Percentiles rank a stretch among this genome's conserved stretches.
These are phyloP conservation scores for Neofusicoccum cordaticola DNA, from an alignment of 2,329 filamentous ascomycete genomes.

Conservation along the genomic window DNA sequence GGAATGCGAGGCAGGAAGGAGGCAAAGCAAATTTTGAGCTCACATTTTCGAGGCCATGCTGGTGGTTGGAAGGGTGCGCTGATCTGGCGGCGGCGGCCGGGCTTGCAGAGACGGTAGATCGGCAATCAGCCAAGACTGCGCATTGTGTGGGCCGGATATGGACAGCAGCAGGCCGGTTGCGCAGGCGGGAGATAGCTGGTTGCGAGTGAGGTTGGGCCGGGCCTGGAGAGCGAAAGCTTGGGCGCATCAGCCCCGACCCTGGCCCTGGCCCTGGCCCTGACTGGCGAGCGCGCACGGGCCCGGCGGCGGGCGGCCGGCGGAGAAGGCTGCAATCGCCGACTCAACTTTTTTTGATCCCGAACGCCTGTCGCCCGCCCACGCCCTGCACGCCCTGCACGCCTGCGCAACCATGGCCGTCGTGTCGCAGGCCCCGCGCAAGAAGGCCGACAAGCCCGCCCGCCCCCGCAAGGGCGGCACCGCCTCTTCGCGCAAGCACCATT, in stretches of 20 bases:
- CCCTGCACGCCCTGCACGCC: neutral
- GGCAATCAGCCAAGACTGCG: neutral
- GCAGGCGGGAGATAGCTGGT: neutral
- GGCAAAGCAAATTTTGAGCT: slow-evolving; percentile 23
- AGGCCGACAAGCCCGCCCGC: slow-evolving; percentile 61
- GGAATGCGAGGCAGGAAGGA: neutral
- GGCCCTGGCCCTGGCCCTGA: too few species aligned
- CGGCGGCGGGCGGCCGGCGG: neutral
- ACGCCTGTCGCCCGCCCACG: neutral
- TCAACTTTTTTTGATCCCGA: slow-evolving; percentile 16
- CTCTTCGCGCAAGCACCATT: slow-evolving; percentile 80
- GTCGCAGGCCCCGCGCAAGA: slow-evolving; percentile 36
- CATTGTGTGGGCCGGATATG: neutral
- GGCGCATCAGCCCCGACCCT: neutral
- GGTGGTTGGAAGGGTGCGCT: neutral
- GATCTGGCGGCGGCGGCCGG: too few species aligned
- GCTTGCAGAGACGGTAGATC: neutral
- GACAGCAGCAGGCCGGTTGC: neutral
- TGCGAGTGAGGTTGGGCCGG: neutral
- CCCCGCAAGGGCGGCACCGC: slow-evolving; percentile 65
- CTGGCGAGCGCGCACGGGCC: neutral
- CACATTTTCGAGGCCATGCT: slow-evolving; percentile 59
- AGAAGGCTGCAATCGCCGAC: slow-evolving; percentile 11
- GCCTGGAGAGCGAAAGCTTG: neutral
- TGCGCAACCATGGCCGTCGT: slow-evolving; percentile 41